phyloP scores from a whole-genome alignment of 257 asterid species.

The Nicotiana benthamiana region DNA sequence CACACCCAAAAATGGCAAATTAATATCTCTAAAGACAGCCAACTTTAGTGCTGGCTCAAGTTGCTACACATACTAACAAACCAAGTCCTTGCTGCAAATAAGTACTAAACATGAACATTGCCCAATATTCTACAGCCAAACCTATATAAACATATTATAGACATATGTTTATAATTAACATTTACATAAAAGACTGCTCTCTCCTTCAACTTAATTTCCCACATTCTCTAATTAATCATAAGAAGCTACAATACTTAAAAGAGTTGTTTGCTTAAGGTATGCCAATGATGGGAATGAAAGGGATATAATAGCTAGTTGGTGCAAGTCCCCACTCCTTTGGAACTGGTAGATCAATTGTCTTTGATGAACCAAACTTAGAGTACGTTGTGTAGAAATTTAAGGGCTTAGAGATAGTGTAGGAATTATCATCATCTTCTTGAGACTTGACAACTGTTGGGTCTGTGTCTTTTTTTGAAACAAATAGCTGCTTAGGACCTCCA shows the following conservation, averaged over 20 bases:
- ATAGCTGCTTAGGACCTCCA: slow-evolving; percentile 69
- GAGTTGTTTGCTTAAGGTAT: slow-evolving; percentile 41
- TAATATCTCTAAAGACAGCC: no score
- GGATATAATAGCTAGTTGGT: slow-evolving; percentile 70
- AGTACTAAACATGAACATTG: neutral
- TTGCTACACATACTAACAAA: neutral
- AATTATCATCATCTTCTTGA: slow-evolving; percentile 18
- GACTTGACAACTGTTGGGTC: slow-evolving; percentile 22
- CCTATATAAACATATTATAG: neutral
- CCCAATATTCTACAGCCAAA: neutral
- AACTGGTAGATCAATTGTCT: slow-evolving; percentile 72
- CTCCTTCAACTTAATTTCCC: neutral
- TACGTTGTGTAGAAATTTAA: slow-evolving; percentile 54
- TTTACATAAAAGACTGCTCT: neutral
- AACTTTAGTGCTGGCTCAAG: neutral
- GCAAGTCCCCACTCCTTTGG: slow-evolving; percentile 90
- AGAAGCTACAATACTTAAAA: neutral
- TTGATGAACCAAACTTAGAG: slow-evolving; percentile 63
- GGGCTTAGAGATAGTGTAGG: slow-evolving; percentile 40
- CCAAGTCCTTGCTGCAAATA: neutral
- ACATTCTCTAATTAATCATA: neutral
- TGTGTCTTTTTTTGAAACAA: slow-evolving; percentile 22
- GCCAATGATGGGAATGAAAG: slow-evolving; percentile 80
- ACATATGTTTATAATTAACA: neutral
- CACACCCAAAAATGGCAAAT: no score